Evolutionary conservation across 352 stramenopile genomes (phyloP), one percentile per base, ranked within the genome.

Genomic region (Hyaloperonospora brassicae): DNA sequence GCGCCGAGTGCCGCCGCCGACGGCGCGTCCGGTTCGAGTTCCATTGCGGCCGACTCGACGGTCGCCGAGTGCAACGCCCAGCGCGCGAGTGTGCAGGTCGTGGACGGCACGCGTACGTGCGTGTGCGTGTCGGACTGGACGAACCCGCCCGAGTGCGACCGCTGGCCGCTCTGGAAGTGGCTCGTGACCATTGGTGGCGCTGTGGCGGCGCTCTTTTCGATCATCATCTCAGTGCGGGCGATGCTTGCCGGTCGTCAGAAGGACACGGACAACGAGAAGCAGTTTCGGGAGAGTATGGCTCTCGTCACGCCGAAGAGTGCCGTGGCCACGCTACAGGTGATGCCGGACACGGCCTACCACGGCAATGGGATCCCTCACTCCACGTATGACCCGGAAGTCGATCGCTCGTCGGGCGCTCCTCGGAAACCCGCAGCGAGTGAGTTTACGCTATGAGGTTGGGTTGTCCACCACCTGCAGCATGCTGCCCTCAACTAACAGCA

Each of bases 71-170:
- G 38, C 38, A 43, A 43, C n/a, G 38, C 7, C 5, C 38, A 43
- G 17, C 38, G 38, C 11, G 38, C 38, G 11, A 43, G 38, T 43
- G 13, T 43, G 17, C 38, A 43, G 13, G 13, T 17, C 10, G 38
- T 43, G 11, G 38, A 43, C n/a, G 38, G 38, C 7, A 21, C 17
- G 9, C 7, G 17, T 7, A 43, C 38, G 7, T 43, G 38, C 13
- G 38, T 43, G 38, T 43, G 38, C 38, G 38, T 43, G 7, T 43
- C 38, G 13, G 38, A 43, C n/a, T 43, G 38, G 38, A 43, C 38
- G 10, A 14, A 43, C 38, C 38, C 38, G 38, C 38, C 38, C 7
- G 38, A 43, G n/a, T 43, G 38, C 38, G 13, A 43, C n/a, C 38
- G 13, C 38, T 43, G 38, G 38, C 38, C 38, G 5, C 5, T 43